Base-by-base conservation (phyloP, 148 eudicot genomes). In the Silene latifolia region DNA sequence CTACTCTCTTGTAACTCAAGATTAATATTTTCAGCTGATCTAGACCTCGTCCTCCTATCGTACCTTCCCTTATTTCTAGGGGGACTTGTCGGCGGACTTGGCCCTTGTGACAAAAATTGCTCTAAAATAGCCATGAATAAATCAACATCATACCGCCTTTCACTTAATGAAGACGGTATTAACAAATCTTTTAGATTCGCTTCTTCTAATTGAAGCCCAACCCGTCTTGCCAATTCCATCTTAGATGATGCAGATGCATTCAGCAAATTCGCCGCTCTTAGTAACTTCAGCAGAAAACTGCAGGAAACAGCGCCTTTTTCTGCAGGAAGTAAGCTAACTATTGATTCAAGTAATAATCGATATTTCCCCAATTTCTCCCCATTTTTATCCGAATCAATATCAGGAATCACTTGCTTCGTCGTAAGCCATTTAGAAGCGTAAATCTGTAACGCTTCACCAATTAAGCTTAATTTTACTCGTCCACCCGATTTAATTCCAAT, bases 401-500 rank as follows among this genome's bases (percentile, higher is more conserved):
- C 86, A 23, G 76, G 75, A 12, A 76, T 83, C 4, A 72, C 76
- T 75, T 78, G 82, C 23, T 83, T 85, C 0, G 78, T 84, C n/a
- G 91, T 90, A 64, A 92, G 82, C 93, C 98, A 89, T 20, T 82
- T 77, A 18, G 89, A 86, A 18, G 97, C 96, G 48, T 90, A 93
- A 42, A 87, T 83, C 67, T 88, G 80, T 79, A 93, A 79, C 13
- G 98, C 97, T 48, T 93, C 92, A 2, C 97, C 97, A 5, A 93
- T 83, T 32, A 91, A 65, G 53, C 60, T 78, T 0, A 88, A 79
- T 14, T 89, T 82, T 4, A 89, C 84, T 21, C 78, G 84, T 72
- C 91, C 89, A 44, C 89, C 87, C 1, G 98, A 89, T 69, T 89
- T 93, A 1, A 91, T 78, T 18, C 91, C 93, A 51, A 87, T 83